phyloP scores from a whole-genome alignment of 176 grass and related monocot species.

The Ensete glaucum region DNA sequence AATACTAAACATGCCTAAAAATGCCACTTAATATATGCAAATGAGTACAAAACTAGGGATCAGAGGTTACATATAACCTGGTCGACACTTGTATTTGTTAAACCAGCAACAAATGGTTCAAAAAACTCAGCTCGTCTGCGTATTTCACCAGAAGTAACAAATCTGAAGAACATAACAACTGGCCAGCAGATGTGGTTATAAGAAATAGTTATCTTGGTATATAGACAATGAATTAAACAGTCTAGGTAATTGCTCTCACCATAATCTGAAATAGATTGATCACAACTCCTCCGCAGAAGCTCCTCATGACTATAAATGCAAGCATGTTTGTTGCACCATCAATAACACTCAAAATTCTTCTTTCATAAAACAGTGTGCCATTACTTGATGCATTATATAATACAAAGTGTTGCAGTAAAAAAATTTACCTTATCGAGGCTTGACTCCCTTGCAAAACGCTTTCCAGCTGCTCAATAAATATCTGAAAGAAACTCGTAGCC shows the following conservation, averaged over 20 bases:
- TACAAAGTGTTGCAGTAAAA: background rate
- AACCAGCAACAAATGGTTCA: constrained; percentile 74
- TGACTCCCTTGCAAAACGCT: constrained; percentile 63
- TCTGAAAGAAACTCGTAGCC: constrained; percentile 35
- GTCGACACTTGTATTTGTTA: constrained; percentile 49
- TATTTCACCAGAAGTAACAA: constrained; percentile 83
- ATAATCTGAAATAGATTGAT: constrained; percentile 73
- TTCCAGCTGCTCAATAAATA: constrained; percentile 75
- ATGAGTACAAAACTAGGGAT: background rate
- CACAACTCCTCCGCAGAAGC: constrained; percentile 65
- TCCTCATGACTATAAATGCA: constrained; percentile 60
- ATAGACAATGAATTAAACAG: constrained; percentile 15
- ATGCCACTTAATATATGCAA: background rate
- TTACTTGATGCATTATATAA: background rate
- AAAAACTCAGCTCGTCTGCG: constrained; percentile 85
- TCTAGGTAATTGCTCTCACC: constrained; percentile 39
- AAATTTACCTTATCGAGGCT: constrained; percentile 63
- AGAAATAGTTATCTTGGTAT: constrained; percentile 24
- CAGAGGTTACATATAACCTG: constrained; percentile 35
- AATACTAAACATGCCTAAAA: background rate
- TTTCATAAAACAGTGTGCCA: background rate
- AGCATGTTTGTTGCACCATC: constrained; percentile 33
- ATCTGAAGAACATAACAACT: constrained; percentile 99
- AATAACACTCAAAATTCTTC: constrained; percentile 5
- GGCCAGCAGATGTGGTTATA: background rate